Conservation (phyloP, 108 stramenopile genomes). For the Pseudonitzschia pungens region DNA sequence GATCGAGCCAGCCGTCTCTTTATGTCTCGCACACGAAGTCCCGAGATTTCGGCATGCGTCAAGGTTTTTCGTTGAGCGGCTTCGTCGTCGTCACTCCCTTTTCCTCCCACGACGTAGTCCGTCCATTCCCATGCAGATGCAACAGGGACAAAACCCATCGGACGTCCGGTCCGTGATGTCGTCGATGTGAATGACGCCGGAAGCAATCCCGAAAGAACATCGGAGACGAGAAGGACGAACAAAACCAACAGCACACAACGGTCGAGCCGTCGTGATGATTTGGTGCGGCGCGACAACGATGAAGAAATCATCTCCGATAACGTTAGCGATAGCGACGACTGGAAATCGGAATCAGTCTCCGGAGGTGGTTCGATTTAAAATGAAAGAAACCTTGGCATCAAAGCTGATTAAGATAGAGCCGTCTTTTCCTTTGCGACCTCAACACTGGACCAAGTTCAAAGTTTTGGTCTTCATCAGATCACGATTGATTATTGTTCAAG, state of each 20-base stretch:
- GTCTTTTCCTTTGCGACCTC: too few species aligned
- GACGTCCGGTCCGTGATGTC: background rate
- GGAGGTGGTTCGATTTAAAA: too few species aligned
- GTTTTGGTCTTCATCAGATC: too few species aligned
- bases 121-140: slow-evolving; percentile 38
- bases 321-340: background rate
- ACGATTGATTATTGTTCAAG: too few species aligned
- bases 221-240: background rate
- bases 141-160: background rate
- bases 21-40: slow-evolving; percentile 80
- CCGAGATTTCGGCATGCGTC: slow-evolving; percentile 65
- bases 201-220: background rate
- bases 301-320: background rate
- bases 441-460: too few species aligned
- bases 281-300: background rate
- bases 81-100: background rate
- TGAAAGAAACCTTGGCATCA: too few species aligned
- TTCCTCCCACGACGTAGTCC: slow-evolving; percentile 21
- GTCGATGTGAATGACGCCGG: background rate
- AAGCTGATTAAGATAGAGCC: too few species aligned
- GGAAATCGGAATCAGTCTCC: background rate
- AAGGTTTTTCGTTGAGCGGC: slow-evolving; percentile 41
- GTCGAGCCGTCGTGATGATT: background rate
- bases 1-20: slow-evolving; percentile 68
- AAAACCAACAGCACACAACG: background rate